Percentiles rank a stretch among this genome's conserved stretches.
phyloP scores from a whole-genome alignment of 2,329 filamentous ascomycete species.

The Alternaria ventricosa region DNA sequence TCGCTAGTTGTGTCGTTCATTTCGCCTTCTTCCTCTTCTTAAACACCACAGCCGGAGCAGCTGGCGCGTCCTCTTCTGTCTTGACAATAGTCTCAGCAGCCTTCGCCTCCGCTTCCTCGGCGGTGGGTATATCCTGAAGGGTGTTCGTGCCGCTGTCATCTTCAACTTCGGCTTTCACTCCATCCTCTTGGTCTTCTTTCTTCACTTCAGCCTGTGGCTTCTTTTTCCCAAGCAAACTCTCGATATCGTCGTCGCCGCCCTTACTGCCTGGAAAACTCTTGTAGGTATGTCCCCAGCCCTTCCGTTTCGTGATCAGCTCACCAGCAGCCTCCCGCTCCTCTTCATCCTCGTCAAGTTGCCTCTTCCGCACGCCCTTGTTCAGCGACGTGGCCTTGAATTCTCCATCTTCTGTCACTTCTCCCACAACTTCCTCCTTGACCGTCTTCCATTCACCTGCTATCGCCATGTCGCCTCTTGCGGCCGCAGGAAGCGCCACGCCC shows the following conservation, averaged over 20 bases:
- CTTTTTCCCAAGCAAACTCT: conserved; percentile 61
- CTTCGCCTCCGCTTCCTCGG: conserved; percentile 33
- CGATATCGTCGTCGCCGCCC: conserved; percentile 67
- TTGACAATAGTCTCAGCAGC: conserved; percentile 22
- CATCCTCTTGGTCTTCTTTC: conserved; percentile 53
- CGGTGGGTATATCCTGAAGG: conserved; percentile 36
- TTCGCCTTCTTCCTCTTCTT: conserved; percentile 79
- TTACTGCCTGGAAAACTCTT: conserved; percentile 54
- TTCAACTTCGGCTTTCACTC: conserved; percentile 26
- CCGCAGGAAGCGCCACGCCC: conserved; percentile 83
- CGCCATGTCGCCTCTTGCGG: conserved; percentile 79
- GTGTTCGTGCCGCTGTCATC: conserved; percentile 23
- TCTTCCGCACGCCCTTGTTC: conserved; percentile 67
- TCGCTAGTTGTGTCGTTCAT: conserved; percentile 15
- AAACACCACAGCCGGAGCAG: conserved; percentile 66
- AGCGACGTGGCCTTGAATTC: conserved; percentile 52
- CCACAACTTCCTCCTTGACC: conserved; percentile 58
- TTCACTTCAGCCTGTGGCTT: conserved; percentile 36
- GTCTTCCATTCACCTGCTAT: conserved; percentile 88
- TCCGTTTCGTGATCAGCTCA: conserved; percentile 51
- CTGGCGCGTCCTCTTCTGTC: conserved; percentile 29
- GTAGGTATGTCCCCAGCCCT: conserved; percentile 55
- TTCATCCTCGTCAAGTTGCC: conserved; percentile 65
- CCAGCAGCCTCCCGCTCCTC: conserved; percentile 67
- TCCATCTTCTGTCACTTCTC: conserved; percentile 52